Base-by-base conservation (phyloP, 106 monocot genomes). In the Gastrodia elata region DNA sequence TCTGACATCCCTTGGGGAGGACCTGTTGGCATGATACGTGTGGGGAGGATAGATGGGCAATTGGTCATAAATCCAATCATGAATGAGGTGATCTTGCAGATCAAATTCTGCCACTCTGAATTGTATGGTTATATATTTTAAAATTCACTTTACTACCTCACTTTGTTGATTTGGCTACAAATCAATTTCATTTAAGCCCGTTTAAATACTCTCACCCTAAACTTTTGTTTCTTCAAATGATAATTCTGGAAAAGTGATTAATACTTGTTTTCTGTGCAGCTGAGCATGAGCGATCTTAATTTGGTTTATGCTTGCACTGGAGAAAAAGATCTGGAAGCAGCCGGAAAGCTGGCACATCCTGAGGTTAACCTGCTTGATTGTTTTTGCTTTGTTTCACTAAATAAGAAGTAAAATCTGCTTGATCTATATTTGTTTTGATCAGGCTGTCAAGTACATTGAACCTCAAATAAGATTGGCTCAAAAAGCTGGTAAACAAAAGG, bases 1-100 rank as follows among this genome's bases (percentile, higher is more conserved):
- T 97, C 97, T 35, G 97, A 97, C 83, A 85, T 97, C 39, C 97
- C 97, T 74, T 97, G 97, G 97, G 75, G 80, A 76, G 97, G 97
- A 2, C 97, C 97, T 11, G 86, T 97, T 71, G 97, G 90, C 5
- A 80, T 97, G 74, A 88, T 97, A 68, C 92, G 97, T 74, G 78
- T 97, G 40, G 97, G 97, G 77, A 88, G 97, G 75, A 86, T 93
- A 67, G 84, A 97, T 88, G 97, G 97, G 20, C 71, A 85, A 37
- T 86, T 97, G 75, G 76, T 97, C 64, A 80, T 93, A 26, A 90
- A 97, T 81, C 97, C 97, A 65, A 88, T 81, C 41, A 88, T 88
- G 90, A 83, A 97, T 76, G 93, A 97, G 93, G 94, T 94, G 68
- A 40, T 27, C 37, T 71, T 43, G 8, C 20, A 5, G 11, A 22